phyloP scores from a whole-genome alignment of 345 rosid genomes.

The Luvunga scandens region DNA sequence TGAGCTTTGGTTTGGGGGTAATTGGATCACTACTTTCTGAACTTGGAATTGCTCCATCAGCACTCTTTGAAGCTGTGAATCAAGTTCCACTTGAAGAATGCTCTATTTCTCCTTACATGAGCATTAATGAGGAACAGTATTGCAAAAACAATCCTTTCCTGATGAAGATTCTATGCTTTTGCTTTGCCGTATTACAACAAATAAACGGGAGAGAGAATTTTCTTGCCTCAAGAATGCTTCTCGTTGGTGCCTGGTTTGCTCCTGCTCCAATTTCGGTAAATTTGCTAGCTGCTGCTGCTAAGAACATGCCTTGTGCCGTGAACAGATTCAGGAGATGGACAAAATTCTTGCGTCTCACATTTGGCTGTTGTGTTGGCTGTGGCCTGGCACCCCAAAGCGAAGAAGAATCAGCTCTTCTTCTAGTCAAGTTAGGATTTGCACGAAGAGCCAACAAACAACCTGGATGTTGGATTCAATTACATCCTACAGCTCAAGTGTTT shows the following conservation, averaged over 20 bases:
- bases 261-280: slow-evolving; percentile 59
- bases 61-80: slow-evolving; percentile 71
- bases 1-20: slow-evolving; percentile 73
- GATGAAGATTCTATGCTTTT: slow-evolving; percentile 54
- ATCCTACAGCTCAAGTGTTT: slow-evolving; percentile 62
- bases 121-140: slow-evolving; percentile 56
- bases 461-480: slow-evolving; percentile 82
- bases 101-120: slow-evolving; percentile 36
- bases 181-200: slow-evolving; percentile 65
- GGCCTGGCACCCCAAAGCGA: slow-evolving; percentile 68
- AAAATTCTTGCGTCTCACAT: slow-evolving; percentile 49
- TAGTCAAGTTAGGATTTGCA: slow-evolving; percentile 75
- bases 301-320: slow-evolving; percentile 51
- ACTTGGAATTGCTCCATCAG: slow-evolving; percentile 64
- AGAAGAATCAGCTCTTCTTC: slow-evolving; percentile 69
- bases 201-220: slow-evolving; percentile 56
- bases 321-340: slow-evolving; percentile 61
- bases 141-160: slow-evolving; percentile 69
- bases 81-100: slow-evolving; percentile 54
- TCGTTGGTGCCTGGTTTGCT: slow-evolving; percentile 91
- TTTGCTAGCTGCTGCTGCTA: slow-evolving; percentile 68
- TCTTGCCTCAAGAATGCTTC: slow-evolving; percentile 71
- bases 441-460: slow-evolving; percentile 51
- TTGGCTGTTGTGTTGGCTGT: slow-evolving; percentile 63
- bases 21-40: slow-evolving; percentile 77